These are phyloP conservation scores for Pichia deserticola DNA, from an alignment of 805 yeast genomes.

Conservation along the genomic window DNA sequence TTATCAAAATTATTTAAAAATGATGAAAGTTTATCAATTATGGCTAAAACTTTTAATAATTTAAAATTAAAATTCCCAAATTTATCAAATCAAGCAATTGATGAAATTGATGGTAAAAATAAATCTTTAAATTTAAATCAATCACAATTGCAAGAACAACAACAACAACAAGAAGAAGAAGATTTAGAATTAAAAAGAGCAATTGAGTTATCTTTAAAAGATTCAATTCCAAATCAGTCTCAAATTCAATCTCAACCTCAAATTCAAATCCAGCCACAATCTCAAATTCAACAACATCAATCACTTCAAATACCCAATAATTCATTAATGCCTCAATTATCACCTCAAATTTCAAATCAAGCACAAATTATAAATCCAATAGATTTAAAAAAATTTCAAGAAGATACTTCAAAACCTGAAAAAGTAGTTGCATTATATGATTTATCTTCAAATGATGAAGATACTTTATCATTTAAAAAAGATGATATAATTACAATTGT, in stretches of 20 bases:
- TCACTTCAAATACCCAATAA: background rate
- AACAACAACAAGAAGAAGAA: conserved; percentile 32
- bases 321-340: background rate
- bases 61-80: conserved; percentile 36
- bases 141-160: background rate
- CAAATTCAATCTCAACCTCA: conserved; percentile 4
- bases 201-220: conserved; percentile 63
- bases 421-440: conserved; percentile 81
- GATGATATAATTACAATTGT: conserved; percentile 86
- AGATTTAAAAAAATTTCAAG: background rate
- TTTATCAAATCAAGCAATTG: conserved; percentile 24
- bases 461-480: conserved; percentile 76
- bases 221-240: conserved; percentile 36
- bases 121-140: background rate
- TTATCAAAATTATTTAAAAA: conserved; percentile 53
- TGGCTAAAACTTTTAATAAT: conserved; percentile 52
- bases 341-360: background rate
- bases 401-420: conserved; percentile 16
- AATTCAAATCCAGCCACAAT: conserved; percentile 7
- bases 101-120: conserved; percentile 21
- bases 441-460: conserved; percentile 68
- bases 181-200: conserved; percentile 78
- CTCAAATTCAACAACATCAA: conserved; percentile 6
- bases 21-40: conserved; percentile 72
- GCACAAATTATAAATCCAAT: background rate